These are phyloP conservation scores for Monilinia fructigena DNA, from an alignment of 2,329 filamentous ascomycete species.

Conservation along the genomic window DNA sequence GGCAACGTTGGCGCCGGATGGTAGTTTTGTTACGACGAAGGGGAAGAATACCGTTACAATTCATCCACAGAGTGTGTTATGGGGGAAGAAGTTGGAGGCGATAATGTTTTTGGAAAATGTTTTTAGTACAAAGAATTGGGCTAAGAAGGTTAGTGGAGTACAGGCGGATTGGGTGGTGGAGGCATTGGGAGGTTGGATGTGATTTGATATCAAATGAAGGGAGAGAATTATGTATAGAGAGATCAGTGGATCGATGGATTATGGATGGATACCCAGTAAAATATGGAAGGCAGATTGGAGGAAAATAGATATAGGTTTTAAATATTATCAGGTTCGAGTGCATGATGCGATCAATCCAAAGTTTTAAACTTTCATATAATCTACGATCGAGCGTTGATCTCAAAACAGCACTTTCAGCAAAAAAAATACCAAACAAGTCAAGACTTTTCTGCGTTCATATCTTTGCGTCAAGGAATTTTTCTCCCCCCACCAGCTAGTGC, in stretches of 20 bases:
- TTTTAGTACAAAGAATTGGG: slow-evolving; percentile 65
- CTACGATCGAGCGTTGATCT: too few relatives aligned
- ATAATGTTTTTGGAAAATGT: slow-evolving; percentile 69
- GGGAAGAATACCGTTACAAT: slow-evolving; percentile 61
- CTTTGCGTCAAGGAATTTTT: too few relatives aligned
- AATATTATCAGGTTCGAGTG: too few relatives aligned
- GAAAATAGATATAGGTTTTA: neutral
- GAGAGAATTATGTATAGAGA: neutral
- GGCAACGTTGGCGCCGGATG: slow-evolving; percentile 59
- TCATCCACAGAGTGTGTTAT: slow-evolving; percentile 61
- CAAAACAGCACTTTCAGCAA: too few relatives aligned
- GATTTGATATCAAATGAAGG: neutral
- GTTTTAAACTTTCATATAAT: too few relatives aligned
- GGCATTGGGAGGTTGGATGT: slow-evolving; percentile 29
- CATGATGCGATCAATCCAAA: too few relatives aligned
- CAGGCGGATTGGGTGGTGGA: slow-evolving; percentile 56
- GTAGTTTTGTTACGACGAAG: slow-evolving; percentile 58
- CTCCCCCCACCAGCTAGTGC: too few relatives aligned
- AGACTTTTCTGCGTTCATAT: too few relatives aligned
- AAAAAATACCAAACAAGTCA: too few relatives aligned
- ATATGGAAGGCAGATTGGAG: neutral
- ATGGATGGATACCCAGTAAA: slow-evolving; percentile 6
- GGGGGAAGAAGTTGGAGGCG: slow-evolving; percentile 62
- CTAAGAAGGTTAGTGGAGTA: slow-evolving; percentile 63
- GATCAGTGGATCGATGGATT: neutral